phyloP scores from a whole-genome alignment of 1,139 yeast genomes.

The Nakaseomyces bracarensis region DNA sequence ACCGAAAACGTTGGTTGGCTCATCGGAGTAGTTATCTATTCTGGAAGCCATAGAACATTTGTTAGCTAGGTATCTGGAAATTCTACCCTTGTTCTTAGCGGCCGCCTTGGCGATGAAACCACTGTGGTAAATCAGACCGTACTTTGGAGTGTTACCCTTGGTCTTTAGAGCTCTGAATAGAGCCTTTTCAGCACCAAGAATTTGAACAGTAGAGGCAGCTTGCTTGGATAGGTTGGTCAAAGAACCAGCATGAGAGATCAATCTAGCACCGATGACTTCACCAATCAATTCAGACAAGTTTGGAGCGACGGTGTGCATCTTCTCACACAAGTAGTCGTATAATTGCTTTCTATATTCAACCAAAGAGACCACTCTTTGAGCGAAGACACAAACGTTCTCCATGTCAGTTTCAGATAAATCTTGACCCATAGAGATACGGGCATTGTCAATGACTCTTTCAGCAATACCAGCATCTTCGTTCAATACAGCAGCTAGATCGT shows the following conservation, averaged over 20 bases:
- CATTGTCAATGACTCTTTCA: constrained; percentile 81
- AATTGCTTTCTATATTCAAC: constrained; percentile 87
- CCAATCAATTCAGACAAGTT: constrained; percentile 94
- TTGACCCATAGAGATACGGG: constrained; percentile 98
- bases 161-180: constrained; percentile 97
- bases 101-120: constrained; percentile 94
- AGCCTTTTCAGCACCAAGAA: constrained; percentile 98
- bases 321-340: constrained; percentile 79
- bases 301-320: constrained; percentile 98
- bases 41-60: constrained; percentile 98
- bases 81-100: constrained; percentile 97
- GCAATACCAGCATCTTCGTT: constrained; percentile 93
- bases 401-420: constrained; percentile 92
- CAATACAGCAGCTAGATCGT: constrained; percentile 79
- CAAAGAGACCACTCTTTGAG: constrained; percentile 87
- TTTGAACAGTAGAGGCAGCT: constrained; percentile 98
- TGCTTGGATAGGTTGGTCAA: constrained; percentile 92
- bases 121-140: constrained; percentile 95
- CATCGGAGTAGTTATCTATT: constrained; percentile 90
- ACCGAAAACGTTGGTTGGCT: constrained; percentile 82
- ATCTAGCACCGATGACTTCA: constrained; percentile 96
- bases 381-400: constrained; percentile 82
- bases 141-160: constrained; percentile 96
- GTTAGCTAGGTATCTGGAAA: constrained; percentile 96
- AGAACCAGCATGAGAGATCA: constrained; percentile 97